phyloP scores from a whole-genome alignment of 1,139 yeast species.

The Tardiomyces depauwii region DNA sequence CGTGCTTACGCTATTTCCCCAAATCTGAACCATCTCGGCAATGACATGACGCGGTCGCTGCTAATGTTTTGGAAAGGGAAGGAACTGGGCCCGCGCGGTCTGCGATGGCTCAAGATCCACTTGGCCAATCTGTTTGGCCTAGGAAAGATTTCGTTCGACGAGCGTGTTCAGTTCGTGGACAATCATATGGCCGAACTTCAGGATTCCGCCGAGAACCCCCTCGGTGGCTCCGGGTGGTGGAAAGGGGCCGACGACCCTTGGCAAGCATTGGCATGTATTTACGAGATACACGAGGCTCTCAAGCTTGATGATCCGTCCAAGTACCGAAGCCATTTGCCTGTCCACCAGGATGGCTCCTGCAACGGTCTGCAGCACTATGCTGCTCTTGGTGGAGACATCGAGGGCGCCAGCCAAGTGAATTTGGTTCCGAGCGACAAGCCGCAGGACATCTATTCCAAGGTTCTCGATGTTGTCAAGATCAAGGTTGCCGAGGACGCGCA shows the following conservation, averaged over 20 bases:
- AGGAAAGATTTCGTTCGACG: slow-evolving; percentile 72
- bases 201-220: slow-evolving; percentile 65
- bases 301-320: slow-evolving; percentile 63
- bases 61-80: slow-evolving; percentile 84
- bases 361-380: slow-evolving; percentile 94
- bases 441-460: slow-evolving; percentile 82
- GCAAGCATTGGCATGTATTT: slow-evolving; percentile 84
- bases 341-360: slow-evolving; percentile 97
- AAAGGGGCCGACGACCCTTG: slow-evolving; percentile 82
- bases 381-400: slow-evolving; percentile 91
- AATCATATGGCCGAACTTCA: slow-evolving; percentile 49
- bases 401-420: slow-evolving; percentile 91
- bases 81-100: slow-evolving; percentile 61
- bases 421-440: slow-evolving; percentile 74
- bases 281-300: slow-evolving; percentile 66
- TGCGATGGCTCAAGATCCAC: slow-evolving; percentile 85
- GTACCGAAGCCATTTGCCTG: slow-evolving; percentile 71
- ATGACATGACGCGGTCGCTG: slow-evolving; percentile 80
- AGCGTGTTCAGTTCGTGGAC: slow-evolving; percentile 64
- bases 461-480: slow-evolving; percentile 55
- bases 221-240: slow-evolving; percentile 63
- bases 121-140: slow-evolving; percentile 80
- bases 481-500: slow-evolving; percentile 51
- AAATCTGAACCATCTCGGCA: slow-evolving; percentile 70
- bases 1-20: slow-evolving; percentile 93